Evolutionary conservation across 257 asterid genomes (phyloP).

Genomic region (Orobanche coerulescens): DNA sequence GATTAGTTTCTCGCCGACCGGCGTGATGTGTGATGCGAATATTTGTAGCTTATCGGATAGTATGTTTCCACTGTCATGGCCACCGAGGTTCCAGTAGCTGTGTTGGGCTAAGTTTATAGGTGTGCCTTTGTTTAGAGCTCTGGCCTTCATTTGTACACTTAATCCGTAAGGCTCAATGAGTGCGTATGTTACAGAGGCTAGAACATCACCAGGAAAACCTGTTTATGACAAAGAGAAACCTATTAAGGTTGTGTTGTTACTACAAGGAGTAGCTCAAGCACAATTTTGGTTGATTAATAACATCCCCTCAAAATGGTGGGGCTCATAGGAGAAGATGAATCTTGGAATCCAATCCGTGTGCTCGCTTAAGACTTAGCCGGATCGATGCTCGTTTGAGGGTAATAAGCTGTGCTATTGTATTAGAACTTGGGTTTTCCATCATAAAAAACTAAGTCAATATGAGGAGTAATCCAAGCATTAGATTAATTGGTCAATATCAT

Average conservation of each 20-base stretch:
- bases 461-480: too few relatives aligned
- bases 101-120: constrained; percentile 83
- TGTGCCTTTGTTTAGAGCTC: constrained; percentile 57
- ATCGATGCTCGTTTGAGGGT: too few relatives aligned
- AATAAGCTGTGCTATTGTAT: too few relatives aligned
- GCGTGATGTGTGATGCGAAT: constrained; percentile 57
- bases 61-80: constrained; percentile 58
- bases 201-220: constrained; percentile 79
- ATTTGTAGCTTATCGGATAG: constrained; percentile 55
- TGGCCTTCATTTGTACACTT: constrained; percentile 49
- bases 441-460: too few relatives aligned
- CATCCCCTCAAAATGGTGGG: too few relatives aligned
- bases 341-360: too few relatives aligned
- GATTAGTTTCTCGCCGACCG: constrained; percentile 38
- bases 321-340: too few relatives aligned
- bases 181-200: constrained; percentile 40
- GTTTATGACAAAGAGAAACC: not conserved
- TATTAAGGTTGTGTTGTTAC: not conserved
- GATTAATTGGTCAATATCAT: too few relatives aligned
- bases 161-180: constrained; percentile 37
- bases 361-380: too few relatives aligned
- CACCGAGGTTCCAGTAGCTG: constrained; percentile 74
- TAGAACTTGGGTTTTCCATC: too few relatives aligned
- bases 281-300: too few relatives aligned
- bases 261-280: too few relatives aligned